Percentiles rank a stretch among this genome's conserved stretches.
Evolutionary conservation across 2,329 filamentous ascomycete genomes (phyloP).

Genomic region (Fusarium sp.): DNA sequence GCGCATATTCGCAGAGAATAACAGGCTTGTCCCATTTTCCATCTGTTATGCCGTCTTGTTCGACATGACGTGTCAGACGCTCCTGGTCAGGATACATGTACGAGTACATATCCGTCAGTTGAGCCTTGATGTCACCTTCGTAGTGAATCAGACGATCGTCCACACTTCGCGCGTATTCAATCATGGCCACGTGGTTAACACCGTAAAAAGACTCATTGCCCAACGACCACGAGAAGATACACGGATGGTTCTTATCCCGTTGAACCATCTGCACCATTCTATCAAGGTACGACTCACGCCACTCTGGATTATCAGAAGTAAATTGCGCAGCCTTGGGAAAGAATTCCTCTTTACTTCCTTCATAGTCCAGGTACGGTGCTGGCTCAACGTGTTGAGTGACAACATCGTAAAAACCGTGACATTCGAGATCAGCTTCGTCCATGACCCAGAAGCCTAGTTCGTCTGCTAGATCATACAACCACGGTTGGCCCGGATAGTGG

Average conservation of each 20-base stretch:
- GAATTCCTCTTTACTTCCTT: slow-evolving; percentile 20
- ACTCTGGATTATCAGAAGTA: slow-evolving; percentile 16
- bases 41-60: slow-evolving; percentile 2
- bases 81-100: slow-evolving; percentile 26
- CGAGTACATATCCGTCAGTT: slow-evolving; percentile 18
- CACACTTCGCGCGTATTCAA: slow-evolving; percentile 9
- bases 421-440: slow-evolving; percentile 19
- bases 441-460: slow-evolving; percentile 22
- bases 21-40: slow-evolving; percentile 11
- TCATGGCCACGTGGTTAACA: slow-evolving; percentile 13
- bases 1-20: slow-evolving; percentile 20
- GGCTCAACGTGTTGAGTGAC: slow-evolving; percentile 12
- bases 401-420: slow-evolving; percentile 15
- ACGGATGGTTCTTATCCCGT: slow-evolving; percentile 20
- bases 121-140: slow-evolving; percentile 20
- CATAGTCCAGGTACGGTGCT: slow-evolving; percentile 14
- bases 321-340: slow-evolving; percentile 19
- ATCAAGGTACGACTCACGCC: slow-evolving; percentile 1
- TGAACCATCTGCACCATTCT: slow-evolving; percentile 17
- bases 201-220: slow-evolving; percentile 20
- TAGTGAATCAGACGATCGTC: slow-evolving; percentile 18
- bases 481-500: slow-evolving; percentile 8
- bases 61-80: slow-evolving; percentile 4
- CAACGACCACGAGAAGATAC: slow-evolving; percentile 16
- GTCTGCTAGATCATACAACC: slow-evolving; percentile 14